Conservation (phyloP, 768 basidiomycete genomes). For the Tricholoma furcatifolium region DNA sequence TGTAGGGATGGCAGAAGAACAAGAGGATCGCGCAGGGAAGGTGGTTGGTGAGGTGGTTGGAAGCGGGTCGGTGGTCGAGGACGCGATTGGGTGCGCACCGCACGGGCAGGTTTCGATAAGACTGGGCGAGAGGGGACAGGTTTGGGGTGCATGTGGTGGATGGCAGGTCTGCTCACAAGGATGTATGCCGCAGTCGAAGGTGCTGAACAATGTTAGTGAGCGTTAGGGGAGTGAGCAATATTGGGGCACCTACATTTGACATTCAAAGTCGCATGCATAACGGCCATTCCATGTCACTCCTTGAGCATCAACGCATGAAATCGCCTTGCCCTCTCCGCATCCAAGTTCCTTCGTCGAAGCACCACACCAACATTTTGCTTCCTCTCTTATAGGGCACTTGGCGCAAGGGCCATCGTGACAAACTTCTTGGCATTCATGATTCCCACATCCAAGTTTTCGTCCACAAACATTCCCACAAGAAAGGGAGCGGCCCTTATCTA, state of each 20-base stretch:
- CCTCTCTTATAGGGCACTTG: conserved; percentile 56
- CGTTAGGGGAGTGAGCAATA: background rate
- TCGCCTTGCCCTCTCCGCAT: conserved; percentile 65
- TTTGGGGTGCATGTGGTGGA: conserved; percentile 53
- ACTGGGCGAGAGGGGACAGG: conserved; percentile 74
- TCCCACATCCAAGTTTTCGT: conserved; percentile 59
- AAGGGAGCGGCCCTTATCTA: conserved; percentile 32
- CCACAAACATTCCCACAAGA: conserved; percentile 46
- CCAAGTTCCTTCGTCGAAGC: conserved; percentile 51
- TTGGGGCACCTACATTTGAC: conserved; percentile 47
- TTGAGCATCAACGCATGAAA: conserved; percentile 38
- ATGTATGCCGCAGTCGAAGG: conserved; percentile 79
- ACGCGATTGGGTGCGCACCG: conserved; percentile 57
- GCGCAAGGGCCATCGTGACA: conserved; percentile 83
- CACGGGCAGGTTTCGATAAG: conserved; percentile 79
- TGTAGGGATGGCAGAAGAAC: conserved; percentile 78
- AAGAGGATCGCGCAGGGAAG: conserved; percentile 47
- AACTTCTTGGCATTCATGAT: conserved; percentile 62
- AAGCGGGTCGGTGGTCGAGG: conserved; percentile 25
- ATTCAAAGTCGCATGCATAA: conserved; percentile 55
- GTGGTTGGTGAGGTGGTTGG: conserved; percentile 29
- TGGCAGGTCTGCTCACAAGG: conserved; percentile 76
- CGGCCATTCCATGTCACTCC: conserved; percentile 63
- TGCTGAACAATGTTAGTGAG: conserved; percentile 28
- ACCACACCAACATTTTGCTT: conserved; percentile 79